Evolutionary conservation across 257 asterid species (phyloP), one percentile per base, ranked within the genome.

Genomic region (Capsicum rhomboideum): DNA sequence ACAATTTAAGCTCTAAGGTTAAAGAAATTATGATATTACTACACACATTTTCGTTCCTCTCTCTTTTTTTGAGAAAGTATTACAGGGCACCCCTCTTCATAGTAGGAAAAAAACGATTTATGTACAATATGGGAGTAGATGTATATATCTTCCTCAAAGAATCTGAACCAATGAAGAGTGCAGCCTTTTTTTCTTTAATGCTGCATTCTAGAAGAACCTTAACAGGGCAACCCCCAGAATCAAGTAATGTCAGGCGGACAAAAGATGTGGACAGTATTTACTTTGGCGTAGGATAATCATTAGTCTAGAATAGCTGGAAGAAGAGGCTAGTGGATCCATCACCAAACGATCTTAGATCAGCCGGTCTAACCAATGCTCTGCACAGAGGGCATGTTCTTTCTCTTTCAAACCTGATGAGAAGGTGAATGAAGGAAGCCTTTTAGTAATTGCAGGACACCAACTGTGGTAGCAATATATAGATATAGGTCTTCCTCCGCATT

Each of bases 371-470:
- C 78, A 89, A 83, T 4, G 93, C 92, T 85, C 91, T 75, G 84
- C 93, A 91, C 85, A 91, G 77, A 18, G 92, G 93, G 87, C 92
- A 91, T 26, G 93, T 91, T 80, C 93, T 88, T 75, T 91, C 92
- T 67, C 92, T 74, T 59, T 91, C 92, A 26, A 91, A 89, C 93
- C 92, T 90, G 88, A 82, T 14, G 26, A 77, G 10, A 50, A 77
- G 46, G 10, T 26, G 26, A 77, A 77, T 16, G 46, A 50, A 75
- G 44, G 40, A 34, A 34, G 23, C 1, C 2, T 18, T 46, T 49
- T 9, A 75, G 81, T 28, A 23, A 75, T 75, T 13, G 8, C 42
- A 23, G 12, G 80, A 23, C 80, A 74, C 14, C 1, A 23, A 49
- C 23, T 23, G 77, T 4, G 61, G 42, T 8, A 16, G 81, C 61